These are phyloP conservation scores for Terfezia boudieri DNA, from an alignment of 495 filamentous ascomycete species.

Conservation along the genomic window DNA sequence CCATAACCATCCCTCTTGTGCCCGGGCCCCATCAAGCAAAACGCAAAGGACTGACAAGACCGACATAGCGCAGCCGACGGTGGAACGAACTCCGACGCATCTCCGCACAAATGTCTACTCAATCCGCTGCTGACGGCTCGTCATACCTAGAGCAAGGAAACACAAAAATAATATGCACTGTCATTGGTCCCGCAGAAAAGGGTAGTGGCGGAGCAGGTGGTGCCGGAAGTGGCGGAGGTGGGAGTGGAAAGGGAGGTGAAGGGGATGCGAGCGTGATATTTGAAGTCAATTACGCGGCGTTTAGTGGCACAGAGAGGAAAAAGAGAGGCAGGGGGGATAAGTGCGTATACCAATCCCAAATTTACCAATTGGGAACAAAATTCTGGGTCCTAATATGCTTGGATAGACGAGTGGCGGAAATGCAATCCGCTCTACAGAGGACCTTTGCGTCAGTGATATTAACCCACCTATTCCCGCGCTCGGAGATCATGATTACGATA, in stretches of 20 bases:
- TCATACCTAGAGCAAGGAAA: slow-evolving; percentile 88
- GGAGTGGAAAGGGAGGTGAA: slow-evolving; percentile 23
- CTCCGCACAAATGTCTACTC: slow-evolving; percentile 72
- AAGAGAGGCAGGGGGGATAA: slow-evolving; percentile 49
- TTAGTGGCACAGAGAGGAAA: slow-evolving; percentile 70
- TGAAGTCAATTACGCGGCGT: slow-evolving; percentile 66
- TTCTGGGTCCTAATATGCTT: background rate
- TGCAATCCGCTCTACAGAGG: slow-evolving; percentile 49
- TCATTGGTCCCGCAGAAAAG: slow-evolving; percentile 54
- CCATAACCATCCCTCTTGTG: background rate
- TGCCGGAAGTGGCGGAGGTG: slow-evolving; percentile 24
- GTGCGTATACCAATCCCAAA: slow-evolving; percentile 25
- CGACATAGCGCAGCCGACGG: slow-evolving; percentile 44
- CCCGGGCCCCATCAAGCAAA: background rate
- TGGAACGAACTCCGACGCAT: slow-evolving; percentile 96
- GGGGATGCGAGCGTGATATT: slow-evolving; percentile 31
- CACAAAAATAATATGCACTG: slow-evolving; percentile 84
- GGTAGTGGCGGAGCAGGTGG: background rate
- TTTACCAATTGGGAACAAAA: background rate
- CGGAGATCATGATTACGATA: slow-evolving; percentile 56
- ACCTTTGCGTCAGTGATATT: slow-evolving; percentile 54
- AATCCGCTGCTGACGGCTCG: slow-evolving; percentile 73
- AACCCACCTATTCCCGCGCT: slow-evolving; percentile 75
- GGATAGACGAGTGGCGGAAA: slow-evolving; percentile 50
- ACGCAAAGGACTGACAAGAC: background rate